phyloP scores from a whole-genome alignment of 768 basidiomycete species.

The Fibroporia radiculosa region DNA sequence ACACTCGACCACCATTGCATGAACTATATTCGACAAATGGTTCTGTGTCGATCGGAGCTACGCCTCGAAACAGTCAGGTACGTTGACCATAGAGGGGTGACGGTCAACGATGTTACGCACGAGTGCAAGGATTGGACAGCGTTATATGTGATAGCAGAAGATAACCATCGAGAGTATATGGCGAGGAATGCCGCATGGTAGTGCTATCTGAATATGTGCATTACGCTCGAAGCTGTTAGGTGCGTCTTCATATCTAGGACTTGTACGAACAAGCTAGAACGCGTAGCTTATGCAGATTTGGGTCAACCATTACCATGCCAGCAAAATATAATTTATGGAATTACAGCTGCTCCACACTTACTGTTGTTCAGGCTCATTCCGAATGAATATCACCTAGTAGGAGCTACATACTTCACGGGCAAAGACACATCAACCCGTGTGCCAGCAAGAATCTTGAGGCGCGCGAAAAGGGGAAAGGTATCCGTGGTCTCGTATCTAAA shows the following conservation, averaged over 20 bases:
- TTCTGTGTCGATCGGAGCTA: conserved; percentile 23
- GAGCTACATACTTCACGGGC: too few relatives aligned
- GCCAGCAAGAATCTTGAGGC: too few relatives aligned
- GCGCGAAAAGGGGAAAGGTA: too few relatives aligned
- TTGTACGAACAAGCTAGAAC: neutral
- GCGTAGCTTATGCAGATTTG: neutral
- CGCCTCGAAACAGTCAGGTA: conserved; percentile 20
- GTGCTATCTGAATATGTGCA: neutral
- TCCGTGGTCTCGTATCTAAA: too few relatives aligned
- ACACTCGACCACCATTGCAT: conserved; percentile 23
- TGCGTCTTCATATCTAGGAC: neutral
- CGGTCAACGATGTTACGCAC: conserved; percentile 15
- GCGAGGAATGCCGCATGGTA: neutral
- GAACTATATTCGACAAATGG: conserved; percentile 28
- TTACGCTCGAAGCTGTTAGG: neutral
- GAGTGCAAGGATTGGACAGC: conserved; percentile 22
- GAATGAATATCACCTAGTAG: too few relatives aligned
- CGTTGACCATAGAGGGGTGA: conserved; percentile 1
- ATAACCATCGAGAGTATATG: conserved; percentile 12
- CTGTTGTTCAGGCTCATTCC: too few relatives aligned
- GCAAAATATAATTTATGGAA: too few relatives aligned
- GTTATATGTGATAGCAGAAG: conserved; percentile 21
- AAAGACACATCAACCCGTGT: too few relatives aligned
- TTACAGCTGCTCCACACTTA: too few relatives aligned
- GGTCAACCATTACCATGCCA: too few relatives aligned